Evolutionary conservation across 768 basidiomycete species (phyloP).

Genomic region (Phallus indusiatus): DNA sequence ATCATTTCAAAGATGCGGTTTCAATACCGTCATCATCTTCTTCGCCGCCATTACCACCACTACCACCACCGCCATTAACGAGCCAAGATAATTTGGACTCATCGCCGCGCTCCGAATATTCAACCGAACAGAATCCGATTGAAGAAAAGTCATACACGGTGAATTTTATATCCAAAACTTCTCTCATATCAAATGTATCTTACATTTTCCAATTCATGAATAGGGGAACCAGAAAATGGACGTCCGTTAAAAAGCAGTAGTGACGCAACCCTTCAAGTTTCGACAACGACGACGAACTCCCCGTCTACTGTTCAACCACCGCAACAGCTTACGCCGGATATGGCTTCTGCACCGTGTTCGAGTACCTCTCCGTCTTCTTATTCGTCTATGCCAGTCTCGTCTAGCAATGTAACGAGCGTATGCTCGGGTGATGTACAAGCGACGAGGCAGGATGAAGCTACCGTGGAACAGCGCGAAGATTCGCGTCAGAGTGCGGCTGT

Average conservation of each 20-base stretch:
- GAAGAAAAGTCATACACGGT: not conserved
- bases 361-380: not conserved
- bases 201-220: not conserved
- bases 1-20: not conserved
- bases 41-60: too few species aligned
- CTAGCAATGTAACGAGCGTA: not conserved
- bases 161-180: not conserved
- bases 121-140: not conserved
- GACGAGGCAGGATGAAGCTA: not conserved
- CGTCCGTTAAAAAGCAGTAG: not conserved
- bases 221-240: not conserved
- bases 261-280: not conserved
- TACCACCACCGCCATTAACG: not conserved
- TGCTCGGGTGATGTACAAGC: not conserved
- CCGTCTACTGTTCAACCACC: not conserved
- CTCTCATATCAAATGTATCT: not conserved
- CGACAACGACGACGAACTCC: not conserved
- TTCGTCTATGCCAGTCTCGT: not conserved
- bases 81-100: not conserved
- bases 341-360: not conserved
- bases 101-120: not conserved
- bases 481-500: not conserved
- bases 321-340: not conserved
- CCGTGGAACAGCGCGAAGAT: not conserved
- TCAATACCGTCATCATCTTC: not conserved